Percentiles rank a stretch among this genome's conserved stretches.
Conservation (phyloP, 2,329 filamentous ascomycete genomes). For the Botrytis medusae region DNA sequence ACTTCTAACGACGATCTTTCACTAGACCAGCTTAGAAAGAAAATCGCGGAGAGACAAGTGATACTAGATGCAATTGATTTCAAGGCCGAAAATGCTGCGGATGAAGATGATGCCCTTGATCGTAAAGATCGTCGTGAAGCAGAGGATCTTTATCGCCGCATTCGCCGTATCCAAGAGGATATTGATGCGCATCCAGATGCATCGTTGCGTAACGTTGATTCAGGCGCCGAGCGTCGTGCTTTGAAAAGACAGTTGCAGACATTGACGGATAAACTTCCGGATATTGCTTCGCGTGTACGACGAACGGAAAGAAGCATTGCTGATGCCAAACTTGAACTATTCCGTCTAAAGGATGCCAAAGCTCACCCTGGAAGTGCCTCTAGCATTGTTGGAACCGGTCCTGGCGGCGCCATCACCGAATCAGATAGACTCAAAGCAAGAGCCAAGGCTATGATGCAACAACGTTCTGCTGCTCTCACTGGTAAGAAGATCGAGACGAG, state of each 20-base stretch:
- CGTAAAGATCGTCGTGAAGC: constrained; percentile 87
- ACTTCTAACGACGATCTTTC: constrained; percentile 77
- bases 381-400: constrained; percentile 86
- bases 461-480: constrained; percentile 86
- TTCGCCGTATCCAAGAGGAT: constrained; percentile 88
- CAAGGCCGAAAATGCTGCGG: constrained; percentile 82
- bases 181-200: constrained; percentile 89
- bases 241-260: constrained; percentile 87
- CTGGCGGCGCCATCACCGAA: constrained; percentile 86
- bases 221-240: constrained; percentile 81
- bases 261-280: constrained; percentile 84
- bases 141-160: constrained; percentile 89
- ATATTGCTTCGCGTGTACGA: constrained; percentile 88
- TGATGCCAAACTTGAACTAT: constrained; percentile 87
- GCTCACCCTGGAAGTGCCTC: constrained; percentile 79
- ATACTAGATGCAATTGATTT: constrained; percentile 96
- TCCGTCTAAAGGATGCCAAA: constrained; percentile 91
- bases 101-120: constrained; percentile 91
- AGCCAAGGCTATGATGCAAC: constrained; percentile 98
- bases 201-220: constrained; percentile 67
- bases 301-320: constrained; percentile 90
- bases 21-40: constrained; percentile 86
- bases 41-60: constrained; percentile 90
- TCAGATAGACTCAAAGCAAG: constrained; percentile 91
- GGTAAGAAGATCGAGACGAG: constrained; percentile 72